Base-by-base conservation (phyloP, 2,329 filamentous ascomycete species). In the Triangularia setosa region DNA sequence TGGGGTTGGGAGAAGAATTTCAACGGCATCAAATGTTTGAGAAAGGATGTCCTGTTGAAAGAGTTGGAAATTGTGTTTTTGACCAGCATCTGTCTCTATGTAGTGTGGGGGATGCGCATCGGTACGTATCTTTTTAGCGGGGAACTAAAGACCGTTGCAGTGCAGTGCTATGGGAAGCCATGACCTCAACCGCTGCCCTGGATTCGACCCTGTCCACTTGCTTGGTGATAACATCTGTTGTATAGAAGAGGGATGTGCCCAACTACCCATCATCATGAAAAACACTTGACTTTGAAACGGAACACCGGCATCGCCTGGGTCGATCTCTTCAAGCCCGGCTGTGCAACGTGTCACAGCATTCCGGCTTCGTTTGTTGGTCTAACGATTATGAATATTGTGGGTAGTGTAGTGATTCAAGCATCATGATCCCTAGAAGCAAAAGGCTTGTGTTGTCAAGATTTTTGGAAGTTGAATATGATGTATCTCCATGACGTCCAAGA, bases 1-100 rank as follows among this genome's bases (percentile, higher is more conserved):
- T 54, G 55, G 54, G 25, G 61, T 52, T 59, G n/a, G 28, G 55
- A 52, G 28, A 27, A 58, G 35, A 23, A 53, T 21, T 48, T 33
- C 33, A 62, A 48, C 40, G 30, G 33, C 59, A 28, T 23, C 33
- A 55, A 28, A 16, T 60, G 16, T 30, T 2, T 16, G 40, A 60
- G 40, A 60, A 60, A 53, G 58, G 58, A n/a, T 60, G 24, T 53
- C 58, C 23, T 59, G 21, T 60, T 21, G 23, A 40, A 40, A 18
- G 18, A 27, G 57, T 33, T 7, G 21, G 30, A 18, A 35, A 7
- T 48, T 35, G 18, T 55, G 24, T 40, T 48, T 40, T 28, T 27
- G 7, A 53, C 35, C 23, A 53, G 40, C 58, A 60, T 60, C 14
- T 40, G 16, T 58, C 52, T 9, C 9, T n/a, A 25, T 4, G 12